Evolutionary conservation across 768 basidiomycete species (phyloP), one percentile per base, ranked within the genome.

Genomic region (Lanmaoa rubissima): DNA sequence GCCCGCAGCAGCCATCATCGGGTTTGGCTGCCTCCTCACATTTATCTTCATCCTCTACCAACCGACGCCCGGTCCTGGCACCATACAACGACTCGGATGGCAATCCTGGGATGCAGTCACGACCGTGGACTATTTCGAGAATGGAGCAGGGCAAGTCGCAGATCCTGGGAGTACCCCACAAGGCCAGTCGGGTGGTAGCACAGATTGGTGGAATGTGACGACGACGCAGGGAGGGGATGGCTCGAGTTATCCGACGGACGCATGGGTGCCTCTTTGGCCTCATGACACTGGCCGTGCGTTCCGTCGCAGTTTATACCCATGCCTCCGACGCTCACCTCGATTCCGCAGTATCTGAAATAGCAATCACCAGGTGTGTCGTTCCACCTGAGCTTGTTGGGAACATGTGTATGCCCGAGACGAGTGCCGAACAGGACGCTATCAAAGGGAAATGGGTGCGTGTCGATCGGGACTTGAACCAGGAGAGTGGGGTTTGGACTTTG

Each of bases 371-470:
- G 19, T 97, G 94, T 65, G 72, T 86, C 47, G 69, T 91, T 40
- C 76, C 87, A 31, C 86, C 91, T 3, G 74, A 69, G 3, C 70
- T 85, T 39, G 75, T 78, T 16, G 77, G 76, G 1, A 80, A 83
- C 26, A 59, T 89, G 12, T 98, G 94, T 68, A 72, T 73, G 0
- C 94, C 94, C 0, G 69, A 77, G 1, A 81, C 87, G 1, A 92
- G 85, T 2, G 75, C 77, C 12, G 88, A 91, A 66, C 72, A 87
- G 47, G 90, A 94, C 66, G 85, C 87, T 6, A 81, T 85, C 62
- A 85, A 81, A 61, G 90, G 90, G 0, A 90, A 87, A 63, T 99
- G 96, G 96, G 92, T 96, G 2, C 83, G 89, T 14, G 87, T 99
- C 13, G 84, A 85, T 39, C 79, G 84, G 44, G 89, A 98, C 74